Conservation (phyloP, 371 early-diverging fungal species). For the Lichtheimia corymbifera region DNA sequence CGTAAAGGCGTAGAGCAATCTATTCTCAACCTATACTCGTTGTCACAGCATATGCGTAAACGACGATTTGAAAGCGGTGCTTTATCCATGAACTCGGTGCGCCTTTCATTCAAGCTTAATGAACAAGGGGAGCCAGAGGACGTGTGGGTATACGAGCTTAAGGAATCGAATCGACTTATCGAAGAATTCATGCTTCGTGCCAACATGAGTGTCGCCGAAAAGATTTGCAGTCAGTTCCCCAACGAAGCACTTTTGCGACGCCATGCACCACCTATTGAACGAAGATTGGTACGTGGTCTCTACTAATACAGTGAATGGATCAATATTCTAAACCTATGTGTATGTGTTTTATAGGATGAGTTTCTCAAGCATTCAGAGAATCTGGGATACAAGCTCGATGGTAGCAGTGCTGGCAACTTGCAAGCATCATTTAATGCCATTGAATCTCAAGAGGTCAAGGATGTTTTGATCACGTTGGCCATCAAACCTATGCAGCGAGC, state of each 20-base stretch:
- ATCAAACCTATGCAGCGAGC: slow-evolving; percentile 94
- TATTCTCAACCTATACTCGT: slow-evolving; percentile 42
- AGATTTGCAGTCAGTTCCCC: slow-evolving; percentile 84
- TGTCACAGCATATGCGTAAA: slow-evolving; percentile 71
- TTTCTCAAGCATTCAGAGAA: slow-evolving; percentile 58
- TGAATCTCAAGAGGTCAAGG: slow-evolving; percentile 44
- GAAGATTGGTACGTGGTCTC: slow-evolving; percentile 50
- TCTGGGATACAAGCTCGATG: slow-evolving; percentile 56
- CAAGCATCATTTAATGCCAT: slow-evolving; percentile 74
- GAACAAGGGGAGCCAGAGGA: slow-evolving; percentile 67
- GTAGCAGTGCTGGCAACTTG: slow-evolving; percentile 55
- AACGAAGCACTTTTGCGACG: slow-evolving; percentile 91
- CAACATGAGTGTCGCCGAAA: slow-evolving; percentile 95
- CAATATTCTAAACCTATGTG: too few species aligned
- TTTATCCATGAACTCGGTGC: slow-evolving; percentile 74
- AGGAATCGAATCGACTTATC: slow-evolving; percentile 94
- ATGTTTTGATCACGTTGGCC: slow-evolving; percentile 67
- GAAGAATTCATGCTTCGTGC: slow-evolving; percentile 99
- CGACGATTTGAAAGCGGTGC: slow-evolving; percentile 89
- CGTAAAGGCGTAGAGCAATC: slow-evolving; percentile 5
- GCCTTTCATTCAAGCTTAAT: slow-evolving; percentile 80
- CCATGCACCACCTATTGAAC: slow-evolving; percentile 77
- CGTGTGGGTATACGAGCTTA: slow-evolving; percentile 75
- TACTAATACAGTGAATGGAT: neutral
- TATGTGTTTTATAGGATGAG: slow-evolving; percentile 31